Conservation (phyloP, 2,329 filamentous ascomycete species). For the Plectosphaerella plurivora region DNA sequence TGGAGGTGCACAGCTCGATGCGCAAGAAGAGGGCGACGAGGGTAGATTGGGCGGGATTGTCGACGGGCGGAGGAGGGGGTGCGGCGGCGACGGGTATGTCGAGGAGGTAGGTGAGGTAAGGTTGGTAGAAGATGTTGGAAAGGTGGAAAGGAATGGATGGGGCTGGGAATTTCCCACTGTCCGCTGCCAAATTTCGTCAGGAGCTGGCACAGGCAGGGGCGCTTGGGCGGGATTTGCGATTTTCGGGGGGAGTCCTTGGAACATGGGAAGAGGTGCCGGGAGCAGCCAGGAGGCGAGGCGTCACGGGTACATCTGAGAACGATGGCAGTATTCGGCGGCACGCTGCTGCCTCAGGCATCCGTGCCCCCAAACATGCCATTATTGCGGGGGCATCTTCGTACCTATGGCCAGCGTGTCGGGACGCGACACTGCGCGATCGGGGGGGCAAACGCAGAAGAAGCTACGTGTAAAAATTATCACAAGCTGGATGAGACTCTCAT, state of each 20-base stretch:
- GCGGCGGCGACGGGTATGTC: conserved; percentile 4
- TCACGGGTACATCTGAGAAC: conserved; percentile 10
- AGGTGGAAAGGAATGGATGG: conserved; percentile 14
- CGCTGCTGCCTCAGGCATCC: conserved; percentile 9
- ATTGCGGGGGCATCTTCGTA: neutral
- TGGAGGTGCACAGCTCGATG: conserved; percentile 6
- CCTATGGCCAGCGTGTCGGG: neutral
- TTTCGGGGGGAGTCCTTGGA: conserved; percentile 6
- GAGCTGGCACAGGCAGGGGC: conserved; percentile 9
- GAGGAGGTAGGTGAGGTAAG: conserved; percentile 8
- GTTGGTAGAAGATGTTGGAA: conserved; percentile 7
- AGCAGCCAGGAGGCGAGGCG: neutral
- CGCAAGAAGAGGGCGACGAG: conserved; percentile 4
- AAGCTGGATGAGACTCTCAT: neutral
- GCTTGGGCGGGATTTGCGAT: conserved; percentile 10
- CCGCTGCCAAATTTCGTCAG: conserved; percentile 12
- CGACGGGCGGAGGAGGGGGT: conserved; percentile 3
- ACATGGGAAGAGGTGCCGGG: conserved; percentile 8
- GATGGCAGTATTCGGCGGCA: conserved; percentile 10
- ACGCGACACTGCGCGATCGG: neutral
- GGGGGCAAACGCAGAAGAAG: neutral
- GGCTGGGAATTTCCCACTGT: conserved; percentile 17
- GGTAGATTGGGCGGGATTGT: conserved; percentile 5
- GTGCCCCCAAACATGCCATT: neutral
- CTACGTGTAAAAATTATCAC: neutral